A percentile compares a stretch with the other conserved stretches of the same genome.
Evolutionary conservation across 495 filamentous ascomycete genomes (phyloP).

Genomic region (Annulohypoxylon moriforme): DNA sequence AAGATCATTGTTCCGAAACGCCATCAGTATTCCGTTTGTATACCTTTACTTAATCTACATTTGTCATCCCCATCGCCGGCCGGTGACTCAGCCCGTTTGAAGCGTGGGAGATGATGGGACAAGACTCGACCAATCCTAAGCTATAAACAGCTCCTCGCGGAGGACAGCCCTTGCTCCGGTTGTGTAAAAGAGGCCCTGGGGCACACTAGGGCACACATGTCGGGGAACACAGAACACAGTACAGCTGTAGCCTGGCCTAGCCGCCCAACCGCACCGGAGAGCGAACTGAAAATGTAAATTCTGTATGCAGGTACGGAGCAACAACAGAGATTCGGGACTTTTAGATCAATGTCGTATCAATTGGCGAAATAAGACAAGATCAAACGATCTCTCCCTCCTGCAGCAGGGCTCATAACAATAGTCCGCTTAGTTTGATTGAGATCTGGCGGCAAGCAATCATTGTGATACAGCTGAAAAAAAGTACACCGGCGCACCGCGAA

Average conservation of each 20-base stretch:
- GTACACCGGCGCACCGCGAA: background rate
- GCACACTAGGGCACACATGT: background rate
- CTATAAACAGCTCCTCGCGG: constrained; percentile 18
- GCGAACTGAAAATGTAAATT: background rate
- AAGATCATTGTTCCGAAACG: background rate
- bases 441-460: constrained; percentile 30
- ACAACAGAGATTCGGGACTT: constrained; percentile 15
- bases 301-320: constrained; percentile 35
- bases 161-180: constrained; percentile 20
- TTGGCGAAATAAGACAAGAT: constrained; percentile 34
- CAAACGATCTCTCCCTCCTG: constrained; percentile 13
- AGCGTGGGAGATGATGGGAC: background rate
- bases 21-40: constrained; percentile 17
- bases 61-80: constrained; percentile 33
- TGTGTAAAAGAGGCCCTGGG: constrained; percentile 3
- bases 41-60: constrained; percentile 27
- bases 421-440: constrained; percentile 23
- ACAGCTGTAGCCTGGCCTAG: constrained; percentile 6
- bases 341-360: constrained; percentile 34
- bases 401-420: constrained; percentile 8
- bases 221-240: constrained; percentile 3
- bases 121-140: constrained; percentile 2
- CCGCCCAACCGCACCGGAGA: constrained; percentile 23
- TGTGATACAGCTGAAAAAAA: constrained; percentile 37
- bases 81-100: constrained; percentile 29